These are phyloP conservation scores for Colletotrichum orbiculare DNA, from an alignment of 2,329 filamentous ascomycete species.

Conservation along the genomic window DNA sequence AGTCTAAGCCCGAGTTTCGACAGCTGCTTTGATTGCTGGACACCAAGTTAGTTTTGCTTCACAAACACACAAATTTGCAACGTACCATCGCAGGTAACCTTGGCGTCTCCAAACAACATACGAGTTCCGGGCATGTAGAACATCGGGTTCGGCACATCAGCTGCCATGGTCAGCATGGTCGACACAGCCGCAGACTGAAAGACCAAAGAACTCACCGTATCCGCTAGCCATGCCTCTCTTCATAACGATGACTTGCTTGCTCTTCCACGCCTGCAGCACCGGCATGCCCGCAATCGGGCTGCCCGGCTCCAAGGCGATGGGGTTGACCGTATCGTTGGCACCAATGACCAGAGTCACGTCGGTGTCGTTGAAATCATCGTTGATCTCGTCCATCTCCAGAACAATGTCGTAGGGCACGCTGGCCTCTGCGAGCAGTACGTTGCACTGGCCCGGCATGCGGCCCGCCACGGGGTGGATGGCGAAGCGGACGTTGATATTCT, in stretches of 20 bases:
- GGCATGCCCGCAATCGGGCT: conserved; percentile 93
- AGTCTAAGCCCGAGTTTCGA: conserved; percentile 44
- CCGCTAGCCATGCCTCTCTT: conserved; percentile 90
- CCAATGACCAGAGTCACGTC: conserved; percentile 91
- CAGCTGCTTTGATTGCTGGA: conserved; percentile 54
- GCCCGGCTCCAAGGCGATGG: conserved; percentile 85
- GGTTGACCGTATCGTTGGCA: conserved; percentile 93
- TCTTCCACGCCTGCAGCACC: conserved; percentile 92
- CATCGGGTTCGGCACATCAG: conserved; percentile 93
- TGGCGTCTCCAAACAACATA: conserved; percentile 94
- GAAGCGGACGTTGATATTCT: conserved; percentile 85
- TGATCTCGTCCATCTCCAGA: conserved; percentile 96
- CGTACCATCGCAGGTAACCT: conserved; percentile 82
- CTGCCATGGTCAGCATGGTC: conserved; percentile 50
- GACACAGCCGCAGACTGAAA: too few species aligned
- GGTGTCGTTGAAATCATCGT: conserved; percentile 88
- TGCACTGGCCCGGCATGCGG: conserved; percentile 93
- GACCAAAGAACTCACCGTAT: conserved; percentile 69
- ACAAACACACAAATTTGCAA: conserved; percentile 1
- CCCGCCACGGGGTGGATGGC: conserved; percentile 92
- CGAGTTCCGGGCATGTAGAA: conserved; percentile 90
- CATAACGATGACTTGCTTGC: conserved; percentile 93
- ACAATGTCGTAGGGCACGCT: conserved; percentile 92
- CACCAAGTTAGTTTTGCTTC: conserved; percentile 38
- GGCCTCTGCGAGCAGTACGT: conserved; percentile 88